These are phyloP conservation scores for Teratosphaeria viscida DNA, from an alignment of 2,329 filamentous ascomycete genomes.

Conservation along the genomic window DNA sequence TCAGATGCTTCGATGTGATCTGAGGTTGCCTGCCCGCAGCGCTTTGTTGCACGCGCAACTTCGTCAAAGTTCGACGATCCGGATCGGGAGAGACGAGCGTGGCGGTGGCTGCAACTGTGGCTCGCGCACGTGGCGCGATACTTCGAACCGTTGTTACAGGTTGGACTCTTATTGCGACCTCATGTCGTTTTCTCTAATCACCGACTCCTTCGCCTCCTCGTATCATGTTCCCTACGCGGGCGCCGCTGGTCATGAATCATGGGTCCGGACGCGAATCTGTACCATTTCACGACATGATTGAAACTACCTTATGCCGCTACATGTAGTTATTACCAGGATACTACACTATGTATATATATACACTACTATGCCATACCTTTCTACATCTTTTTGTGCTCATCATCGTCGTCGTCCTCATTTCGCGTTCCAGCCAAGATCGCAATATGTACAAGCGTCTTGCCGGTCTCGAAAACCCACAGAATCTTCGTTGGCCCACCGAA, in stretches of 20 bases:
- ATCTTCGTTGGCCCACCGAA: too few relatives aligned
- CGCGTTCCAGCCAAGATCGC: not conserved
- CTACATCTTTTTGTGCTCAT: not conserved
- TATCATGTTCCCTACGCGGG: too few relatives aligned
- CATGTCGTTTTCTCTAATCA: too few relatives aligned
- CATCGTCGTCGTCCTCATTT: not conserved
- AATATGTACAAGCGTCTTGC: not conserved
- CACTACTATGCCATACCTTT: not conserved
- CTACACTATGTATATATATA: not conserved
- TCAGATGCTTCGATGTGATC: not conserved
- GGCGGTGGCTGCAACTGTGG: not conserved
- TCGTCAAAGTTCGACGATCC: not conserved
- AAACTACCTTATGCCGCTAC: not conserved
- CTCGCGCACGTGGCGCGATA: not conserved
- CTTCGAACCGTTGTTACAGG: too few relatives aligned
- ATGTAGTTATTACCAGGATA: not conserved
- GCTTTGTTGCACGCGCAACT: not conserved
- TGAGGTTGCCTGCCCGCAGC: not conserved
- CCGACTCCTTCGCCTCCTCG: too few relatives aligned
- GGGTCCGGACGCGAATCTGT: too few relatives aligned
- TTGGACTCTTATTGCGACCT: too few relatives aligned
- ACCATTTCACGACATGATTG: too few relatives aligned
- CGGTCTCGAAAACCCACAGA: not conserved
- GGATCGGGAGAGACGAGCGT: not conserved
- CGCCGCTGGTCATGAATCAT: too few relatives aligned